Evolutionary conservation across 192 early-diverging fungal genomes (phyloP).

Genomic region (Coemansia sp.): DNA sequence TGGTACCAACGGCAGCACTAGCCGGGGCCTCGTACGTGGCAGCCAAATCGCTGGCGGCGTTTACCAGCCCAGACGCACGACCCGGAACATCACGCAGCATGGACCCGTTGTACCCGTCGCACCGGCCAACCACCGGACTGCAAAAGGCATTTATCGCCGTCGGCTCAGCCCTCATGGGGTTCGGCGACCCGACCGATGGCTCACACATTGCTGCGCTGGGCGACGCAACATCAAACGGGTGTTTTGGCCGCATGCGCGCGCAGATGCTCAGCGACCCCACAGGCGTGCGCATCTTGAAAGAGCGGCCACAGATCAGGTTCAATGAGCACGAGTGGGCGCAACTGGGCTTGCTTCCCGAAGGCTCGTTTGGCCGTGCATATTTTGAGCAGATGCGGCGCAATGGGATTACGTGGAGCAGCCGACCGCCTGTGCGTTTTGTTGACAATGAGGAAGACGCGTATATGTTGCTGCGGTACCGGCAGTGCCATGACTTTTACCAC

Average conservation of each 20-base stretch:
- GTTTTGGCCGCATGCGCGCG: slow-evolving; percentile 68
- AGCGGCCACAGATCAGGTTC: slow-evolving; percentile 76
- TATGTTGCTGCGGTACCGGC: slow-evolving; percentile 88
- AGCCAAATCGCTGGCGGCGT: slow-evolving; percentile 39
- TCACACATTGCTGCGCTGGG: slow-evolving; percentile 62
- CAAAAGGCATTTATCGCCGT: slow-evolving; percentile 69
- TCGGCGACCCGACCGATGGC: slow-evolving; percentile 71
- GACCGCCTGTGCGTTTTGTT: slow-evolving; percentile 82
- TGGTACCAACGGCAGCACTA: slow-evolving; percentile 23
- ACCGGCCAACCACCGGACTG: slow-evolving; percentile 64
- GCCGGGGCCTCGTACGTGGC: slow-evolving; percentile 26
- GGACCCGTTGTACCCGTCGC: slow-evolving; percentile 58
- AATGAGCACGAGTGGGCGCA: slow-evolving; percentile 64
- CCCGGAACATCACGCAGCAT: slow-evolving; percentile 30
- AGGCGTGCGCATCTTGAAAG: slow-evolving; percentile 81
- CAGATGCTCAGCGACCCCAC: slow-evolving; percentile 72
- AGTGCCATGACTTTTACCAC: slow-evolving; percentile 96
- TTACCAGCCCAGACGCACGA: slow-evolving; percentile 51
- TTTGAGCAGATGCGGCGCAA: slow-evolving; percentile 75
- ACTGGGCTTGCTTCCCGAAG: slow-evolving; percentile 60
- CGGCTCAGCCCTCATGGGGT: slow-evolving; percentile 71
- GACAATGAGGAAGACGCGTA: slow-evolving; percentile 90
- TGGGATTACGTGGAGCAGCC: slow-evolving; percentile 77
- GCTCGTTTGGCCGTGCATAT: slow-evolving; percentile 88
- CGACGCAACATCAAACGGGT: slow-evolving; percentile 78